A percentile compares a stretch with the other conserved stretches of the same genome.
Conservation (phyloP, 345 rosid species). For the Arabis alpina region DNA sequence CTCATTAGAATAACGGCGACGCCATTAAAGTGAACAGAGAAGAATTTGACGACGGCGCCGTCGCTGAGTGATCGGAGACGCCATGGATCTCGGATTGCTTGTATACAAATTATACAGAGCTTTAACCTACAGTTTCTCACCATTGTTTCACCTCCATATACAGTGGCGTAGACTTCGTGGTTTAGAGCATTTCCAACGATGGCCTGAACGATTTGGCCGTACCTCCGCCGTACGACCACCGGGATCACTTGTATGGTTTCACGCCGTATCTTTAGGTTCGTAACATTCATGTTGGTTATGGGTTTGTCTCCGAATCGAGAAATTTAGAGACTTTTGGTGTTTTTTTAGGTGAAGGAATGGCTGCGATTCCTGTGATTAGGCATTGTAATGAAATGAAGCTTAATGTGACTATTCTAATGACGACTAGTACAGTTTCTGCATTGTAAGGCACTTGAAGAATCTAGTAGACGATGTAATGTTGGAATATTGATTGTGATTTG, state of each 20-base stretch:
- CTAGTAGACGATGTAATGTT: too few species aligned
- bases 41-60: conserved; percentile 37
- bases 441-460: conserved; percentile 49
- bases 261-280: conserved; percentile 81
- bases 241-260: conserved; percentile 87
- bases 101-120: conserved; percentile 72
- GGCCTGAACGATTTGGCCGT: conserved; percentile 83
- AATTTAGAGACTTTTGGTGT: not conserved
- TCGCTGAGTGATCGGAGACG: conserved; percentile 20
- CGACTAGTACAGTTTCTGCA: conserved; percentile 74
- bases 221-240: conserved; percentile 72
- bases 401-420: conserved; percentile 70
- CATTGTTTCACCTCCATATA: conserved; percentile 67
- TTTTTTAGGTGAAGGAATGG: conserved; percentile 88
- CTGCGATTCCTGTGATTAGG: conserved; percentile 80
- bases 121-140: conserved; percentile 60
- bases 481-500: too few species aligned
- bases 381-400: conserved; percentile 57
- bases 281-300: not conserved
- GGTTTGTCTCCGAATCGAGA: not conserved
- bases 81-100: conserved; percentile 47
- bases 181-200: conserved; percentile 73
- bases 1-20: not conserved
- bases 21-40: conserved; percentile 9
- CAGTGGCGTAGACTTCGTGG: conserved; percentile 75